Evolutionary conservation across 2,329 filamentous ascomycete genomes (phyloP).

Genomic region (Curvularia eragrostidis): DNA sequence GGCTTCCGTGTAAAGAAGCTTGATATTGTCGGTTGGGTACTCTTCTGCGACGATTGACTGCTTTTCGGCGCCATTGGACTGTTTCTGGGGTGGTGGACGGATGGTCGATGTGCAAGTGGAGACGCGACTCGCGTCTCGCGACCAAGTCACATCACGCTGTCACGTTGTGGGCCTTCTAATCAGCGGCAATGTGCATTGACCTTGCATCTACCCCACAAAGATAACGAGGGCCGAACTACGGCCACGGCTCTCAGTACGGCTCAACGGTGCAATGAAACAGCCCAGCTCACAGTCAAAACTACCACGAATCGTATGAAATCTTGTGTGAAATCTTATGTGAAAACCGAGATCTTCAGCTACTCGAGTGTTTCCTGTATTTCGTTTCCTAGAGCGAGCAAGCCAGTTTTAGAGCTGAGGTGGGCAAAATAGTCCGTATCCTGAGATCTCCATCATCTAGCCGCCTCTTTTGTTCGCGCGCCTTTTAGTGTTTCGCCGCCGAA

Average conservation of each 20-base stretch:
- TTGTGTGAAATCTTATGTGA: no score
- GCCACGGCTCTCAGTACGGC: no score
- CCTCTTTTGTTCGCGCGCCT: neutral
- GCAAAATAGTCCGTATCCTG: neutral
- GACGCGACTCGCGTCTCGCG: conserved; percentile 21
- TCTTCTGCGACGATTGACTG: conserved; percentile 52
- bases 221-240: neutral
- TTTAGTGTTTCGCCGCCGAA: neutral
- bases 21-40: conserved; percentile 82
- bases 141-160: conserved; percentile 30
- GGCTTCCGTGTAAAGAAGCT: conserved; percentile 73
- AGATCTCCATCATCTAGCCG: neutral
- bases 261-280: no score
- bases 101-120: conserved; percentile 15
- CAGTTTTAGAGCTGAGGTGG: no score
- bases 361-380: no score
- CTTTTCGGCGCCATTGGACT: conserved; percentile 48
- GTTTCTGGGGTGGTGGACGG: conserved; percentile 12
- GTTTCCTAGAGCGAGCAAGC: no score
- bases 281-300: no score
- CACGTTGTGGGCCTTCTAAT: conserved; percentile 20
- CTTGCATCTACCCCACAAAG: neutral
- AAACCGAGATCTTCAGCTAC: no score
- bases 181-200: neutral
- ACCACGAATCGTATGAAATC: no score